Evolutionary conservation across 441 rosid species (phyloP), one percentile per base, ranked within the genome.

Genomic region (Erysimum pusillum): DNA sequence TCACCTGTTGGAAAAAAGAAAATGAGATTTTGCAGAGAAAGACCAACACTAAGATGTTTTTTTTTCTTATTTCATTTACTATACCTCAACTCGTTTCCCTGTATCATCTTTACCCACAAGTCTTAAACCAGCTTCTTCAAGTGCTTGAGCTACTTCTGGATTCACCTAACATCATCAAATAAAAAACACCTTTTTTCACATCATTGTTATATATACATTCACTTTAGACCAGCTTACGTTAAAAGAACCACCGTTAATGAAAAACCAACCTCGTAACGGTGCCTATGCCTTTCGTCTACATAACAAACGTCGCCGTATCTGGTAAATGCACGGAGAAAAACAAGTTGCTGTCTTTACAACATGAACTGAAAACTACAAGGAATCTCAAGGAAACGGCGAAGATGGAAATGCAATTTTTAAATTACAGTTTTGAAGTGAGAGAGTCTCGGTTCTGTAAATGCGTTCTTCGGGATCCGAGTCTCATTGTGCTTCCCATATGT

Each of bases 401-500:
- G 57, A 17, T 60, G 36, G 7, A 49, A 39, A 61, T n/a, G 71
- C 34, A 61, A 39, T 65, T 51, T 44, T 69, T 48, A 60, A 60
- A 85, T 42, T 80, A 86, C 84, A 82, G 73, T 64, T 87, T 88
- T 38, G 92, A 88, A 77, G 95, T 81, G 65, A 90, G 65, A 74
- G 89, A 87, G 80, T 88, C 88, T 72, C 64, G 81, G 32, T 81
- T 85, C 78, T 84, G 86, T 53, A 90, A 80, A 45, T 84, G 80
- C n/a, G 94, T 90, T 75, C 79, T 85, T 60, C 94, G 90, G 58
- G 90, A 85, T 80, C 94, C 94, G 67, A 88, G 76, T 79, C 94
- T 87, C 94, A 90, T 90, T 73, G 94, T 90, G 83, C 92, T 90
- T 82, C 94, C 94, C 94, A 88, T 88, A 78, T 88, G 95, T 0